Conservation (phyloP, 129 eudicot genomes). For the Ambrosia artemisiifolia region DNA sequence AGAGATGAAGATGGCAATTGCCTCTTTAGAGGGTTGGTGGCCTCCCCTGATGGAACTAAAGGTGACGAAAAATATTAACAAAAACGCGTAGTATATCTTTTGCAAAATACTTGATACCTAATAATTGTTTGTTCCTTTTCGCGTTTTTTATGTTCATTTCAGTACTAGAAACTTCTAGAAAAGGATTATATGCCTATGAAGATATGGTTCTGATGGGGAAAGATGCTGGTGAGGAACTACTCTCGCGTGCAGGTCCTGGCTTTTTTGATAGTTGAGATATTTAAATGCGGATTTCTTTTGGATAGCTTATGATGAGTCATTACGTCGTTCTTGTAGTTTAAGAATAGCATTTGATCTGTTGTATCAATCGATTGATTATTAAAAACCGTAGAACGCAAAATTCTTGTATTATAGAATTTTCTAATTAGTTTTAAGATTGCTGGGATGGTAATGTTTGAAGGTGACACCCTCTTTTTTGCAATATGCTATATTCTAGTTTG, state of each 20-base stretch:
- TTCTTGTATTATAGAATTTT: constrained; percentile 18
- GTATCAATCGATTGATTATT: background rate
- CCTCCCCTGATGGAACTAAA: constrained; percentile 87
- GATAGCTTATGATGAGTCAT: constrained; percentile 26
- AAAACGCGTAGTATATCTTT: background rate
- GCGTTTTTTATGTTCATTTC: background rate
- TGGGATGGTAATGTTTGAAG: background rate
- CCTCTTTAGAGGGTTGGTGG: constrained; percentile 78
- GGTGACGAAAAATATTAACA: constrained; percentile 31
- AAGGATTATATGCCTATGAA: constrained; percentile 60
- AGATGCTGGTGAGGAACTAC: constrained; percentile 95
- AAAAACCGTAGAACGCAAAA: background rate
- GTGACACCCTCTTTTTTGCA: background rate
- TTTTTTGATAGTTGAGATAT: constrained; percentile 63
- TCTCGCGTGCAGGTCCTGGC: constrained; percentile 75
- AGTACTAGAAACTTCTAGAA: constrained; percentile 82
- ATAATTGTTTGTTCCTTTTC: background rate
- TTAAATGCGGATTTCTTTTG: constrained; percentile 5
- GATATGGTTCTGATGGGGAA: constrained; percentile 90
- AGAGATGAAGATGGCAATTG: constrained; percentile 78
- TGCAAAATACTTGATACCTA: constrained; percentile 1
- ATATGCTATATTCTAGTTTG: background rate
- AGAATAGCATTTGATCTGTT: constrained; percentile 19
- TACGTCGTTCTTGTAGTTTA: background rate
- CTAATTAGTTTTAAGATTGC: background rate